Percentiles rank a stretch among this genome's conserved stretches.
phyloP scores from a whole-genome alignment of 169 alveolate genomes.

The Eimeria necatrix region DNA sequence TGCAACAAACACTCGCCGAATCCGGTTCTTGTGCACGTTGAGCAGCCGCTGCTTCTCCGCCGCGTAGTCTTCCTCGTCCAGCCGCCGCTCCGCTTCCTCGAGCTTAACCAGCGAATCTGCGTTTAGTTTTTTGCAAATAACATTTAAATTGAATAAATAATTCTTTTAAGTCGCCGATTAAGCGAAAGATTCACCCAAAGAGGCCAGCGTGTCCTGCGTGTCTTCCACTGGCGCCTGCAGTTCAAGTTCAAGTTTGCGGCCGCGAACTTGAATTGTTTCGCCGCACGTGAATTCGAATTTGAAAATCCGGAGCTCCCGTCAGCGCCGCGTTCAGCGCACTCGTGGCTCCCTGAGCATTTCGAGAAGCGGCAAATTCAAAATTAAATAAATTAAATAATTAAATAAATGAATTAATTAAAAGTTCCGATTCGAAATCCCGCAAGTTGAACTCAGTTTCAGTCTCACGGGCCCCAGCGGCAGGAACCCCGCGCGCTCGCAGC shows the following conservation, averaged over 20 bases:
- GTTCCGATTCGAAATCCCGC: not conserved
- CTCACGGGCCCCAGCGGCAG: constrained; percentile 60
- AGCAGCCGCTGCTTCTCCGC: constrained; percentile 75
- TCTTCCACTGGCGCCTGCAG: constrained; percentile 79
- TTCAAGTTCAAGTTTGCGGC: not conserved
- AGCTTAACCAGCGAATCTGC: constrained; percentile 67
- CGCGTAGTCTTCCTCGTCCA: constrained; percentile 79
- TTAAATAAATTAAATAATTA: not conserved
- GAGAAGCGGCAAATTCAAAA: not conserved
- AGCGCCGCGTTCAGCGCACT: constrained; percentile 52
- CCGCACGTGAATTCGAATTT: constrained; percentile 68
- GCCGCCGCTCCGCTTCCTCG: constrained; percentile 77
- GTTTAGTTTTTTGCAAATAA: not conserved
- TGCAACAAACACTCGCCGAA: constrained; percentile 10
- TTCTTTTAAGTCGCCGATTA: not conserved
- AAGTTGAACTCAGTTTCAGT: not conserved
- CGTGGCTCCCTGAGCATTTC: constrained; percentile 57
- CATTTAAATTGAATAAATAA: not conserved
- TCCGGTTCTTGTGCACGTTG: constrained; percentile 71
- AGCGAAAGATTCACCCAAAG: constrained; percentile 25
- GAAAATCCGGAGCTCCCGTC: constrained; percentile 43
- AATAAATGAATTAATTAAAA: not conserved
- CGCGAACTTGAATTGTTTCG: not conserved
- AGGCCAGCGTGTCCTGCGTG: constrained; percentile 69
- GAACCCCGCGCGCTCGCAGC: too few relatives aligned